Conservation (phyloP, 768 basidiomycete genomes). For the Neoboletus brunneissimus region DNA sequence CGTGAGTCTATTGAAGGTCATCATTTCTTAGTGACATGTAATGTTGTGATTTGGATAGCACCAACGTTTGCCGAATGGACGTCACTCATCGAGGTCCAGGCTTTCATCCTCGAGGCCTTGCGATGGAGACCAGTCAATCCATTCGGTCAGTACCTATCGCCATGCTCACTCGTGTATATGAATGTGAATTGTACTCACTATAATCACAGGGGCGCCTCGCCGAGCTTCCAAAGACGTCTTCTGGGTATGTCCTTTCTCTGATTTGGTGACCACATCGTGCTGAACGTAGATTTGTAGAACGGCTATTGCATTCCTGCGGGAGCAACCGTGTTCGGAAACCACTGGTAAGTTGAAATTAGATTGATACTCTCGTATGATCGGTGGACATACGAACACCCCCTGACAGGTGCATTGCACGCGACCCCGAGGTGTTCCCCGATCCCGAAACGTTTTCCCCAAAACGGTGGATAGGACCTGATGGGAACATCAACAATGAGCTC, state of each 20-base stretch:
- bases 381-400: neutral
- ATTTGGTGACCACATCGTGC: no score
- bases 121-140: slow-evolving; percentile 41
- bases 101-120: slow-evolving; percentile 38
- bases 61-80: slow-evolving; percentile 36
- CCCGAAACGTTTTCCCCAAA: slow-evolving; percentile 54
- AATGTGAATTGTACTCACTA: neutral
- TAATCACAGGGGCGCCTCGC: slow-evolving; percentile 20
- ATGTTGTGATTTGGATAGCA: slow-evolving; percentile 19
- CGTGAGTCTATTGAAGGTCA: slow-evolving; percentile 18
- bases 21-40: neutral
- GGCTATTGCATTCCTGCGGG: slow-evolving; percentile 19
- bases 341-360: slow-evolving; percentile 20
- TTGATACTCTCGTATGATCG: neutral
- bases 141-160: slow-evolving; percentile 17
- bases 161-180: neutral
- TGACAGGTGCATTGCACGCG: slow-evolving; percentile 25
- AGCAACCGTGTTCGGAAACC: slow-evolving; percentile 29
- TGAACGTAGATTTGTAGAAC: slow-evolving; percentile 22
- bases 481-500: slow-evolving; percentile 46
- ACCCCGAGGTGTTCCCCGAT: slow-evolving; percentile 26
- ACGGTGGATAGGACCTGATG: slow-evolving; percentile 48
- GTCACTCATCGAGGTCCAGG: slow-evolving; percentile 34
- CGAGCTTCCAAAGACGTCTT: slow-evolving; percentile 25
- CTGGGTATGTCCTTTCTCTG: slow-evolving; percentile 19